These are phyloP conservation scores for Yamadazyma conglobata DNA, from an alignment of 1,139 yeast genomes.

Conservation along the genomic window DNA sequence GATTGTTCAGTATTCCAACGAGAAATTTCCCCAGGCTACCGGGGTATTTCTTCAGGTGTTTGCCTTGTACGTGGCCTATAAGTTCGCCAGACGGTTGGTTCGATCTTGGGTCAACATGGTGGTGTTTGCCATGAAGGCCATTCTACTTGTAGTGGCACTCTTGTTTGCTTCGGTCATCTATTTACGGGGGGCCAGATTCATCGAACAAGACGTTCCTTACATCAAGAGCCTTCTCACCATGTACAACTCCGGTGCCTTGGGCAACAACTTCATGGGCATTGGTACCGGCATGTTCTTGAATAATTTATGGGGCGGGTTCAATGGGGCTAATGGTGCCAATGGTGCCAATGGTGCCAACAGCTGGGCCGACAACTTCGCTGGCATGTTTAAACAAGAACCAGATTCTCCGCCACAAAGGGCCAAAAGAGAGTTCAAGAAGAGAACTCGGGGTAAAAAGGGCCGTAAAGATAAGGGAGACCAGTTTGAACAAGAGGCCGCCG, in stretches of 20 bases:
- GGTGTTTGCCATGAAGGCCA: constrained; percentile 19
- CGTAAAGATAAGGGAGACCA: constrained; percentile 5
- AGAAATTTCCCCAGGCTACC: constrained; percentile 11
- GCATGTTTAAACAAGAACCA: too few relatives aligned
- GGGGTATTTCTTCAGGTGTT: constrained; percentile 4
- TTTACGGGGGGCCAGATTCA: constrained; percentile 19
- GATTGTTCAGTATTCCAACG: constrained; percentile 6
- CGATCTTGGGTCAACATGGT: constrained; percentile 25
- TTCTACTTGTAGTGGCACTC: constrained; percentile 12
- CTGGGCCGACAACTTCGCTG: too few relatives aligned
- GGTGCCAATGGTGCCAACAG: too few relatives aligned
- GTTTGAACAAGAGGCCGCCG: constrained; percentile 14
- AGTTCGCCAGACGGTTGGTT: constrained; percentile 7
- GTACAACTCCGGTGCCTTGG: too few relatives aligned
- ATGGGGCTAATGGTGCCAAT: too few relatives aligned
- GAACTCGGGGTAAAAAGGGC: background rate
- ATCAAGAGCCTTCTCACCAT: background rate
- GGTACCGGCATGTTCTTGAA: too few relatives aligned
- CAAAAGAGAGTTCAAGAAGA: too few relatives aligned
- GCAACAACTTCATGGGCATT: too few relatives aligned
- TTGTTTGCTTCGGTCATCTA: constrained; percentile 16
- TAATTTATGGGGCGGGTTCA: too few relatives aligned
- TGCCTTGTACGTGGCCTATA: constrained; percentile 12
- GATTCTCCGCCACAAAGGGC: too few relatives aligned
- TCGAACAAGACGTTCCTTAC: constrained; percentile 19